phyloP scores from a whole-genome alignment of 129 eudicot species.

The Dittrichia graveolens region DNA sequence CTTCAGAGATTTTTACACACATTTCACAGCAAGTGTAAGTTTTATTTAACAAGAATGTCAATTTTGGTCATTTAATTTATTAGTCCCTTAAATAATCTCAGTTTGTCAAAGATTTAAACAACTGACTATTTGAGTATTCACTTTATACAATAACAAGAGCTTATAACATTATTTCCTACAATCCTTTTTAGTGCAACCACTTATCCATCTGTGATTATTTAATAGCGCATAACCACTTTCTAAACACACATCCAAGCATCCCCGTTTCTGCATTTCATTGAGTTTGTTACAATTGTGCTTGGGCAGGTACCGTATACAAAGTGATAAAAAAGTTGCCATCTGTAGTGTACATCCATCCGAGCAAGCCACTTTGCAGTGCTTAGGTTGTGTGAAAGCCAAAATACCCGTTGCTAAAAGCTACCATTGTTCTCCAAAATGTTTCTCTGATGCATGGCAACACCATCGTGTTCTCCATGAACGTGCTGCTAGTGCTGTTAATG shows the following conservation, averaged over 20 bases:
- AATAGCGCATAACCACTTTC: too few relatives aligned
- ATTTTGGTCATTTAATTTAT: neutral
- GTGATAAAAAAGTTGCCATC: conserved; percentile 79
- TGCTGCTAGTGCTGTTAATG: conserved; percentile 88
- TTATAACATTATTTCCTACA: too few relatives aligned
- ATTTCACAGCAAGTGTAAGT: neutral
- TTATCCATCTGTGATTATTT: too few relatives aligned
- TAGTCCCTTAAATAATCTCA: neutral
- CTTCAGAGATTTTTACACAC: neutral
- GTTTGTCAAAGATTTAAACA: neutral
- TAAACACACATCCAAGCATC: neutral
- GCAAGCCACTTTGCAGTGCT: conserved; percentile 90
- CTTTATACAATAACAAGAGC: neutral
- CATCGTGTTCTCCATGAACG: conserved; percentile 98
- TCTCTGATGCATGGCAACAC: conserved; percentile 96
- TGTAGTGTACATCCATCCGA: conserved; percentile 97
- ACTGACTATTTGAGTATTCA: neutral
- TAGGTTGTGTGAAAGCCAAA: conserved; percentile 92
- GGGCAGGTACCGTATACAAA: conserved; percentile 93
- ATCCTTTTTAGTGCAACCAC: too few relatives aligned
- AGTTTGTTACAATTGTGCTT: neutral
- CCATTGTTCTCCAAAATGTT: conserved; percentile 93
- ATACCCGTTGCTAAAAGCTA: conserved; percentile 90
- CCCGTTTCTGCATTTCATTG: neutral
- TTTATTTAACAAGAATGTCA: too few relatives aligned